phyloP scores from a whole-genome alignment of 176 grass and related monocot species.

The Zea luxurians region DNA sequence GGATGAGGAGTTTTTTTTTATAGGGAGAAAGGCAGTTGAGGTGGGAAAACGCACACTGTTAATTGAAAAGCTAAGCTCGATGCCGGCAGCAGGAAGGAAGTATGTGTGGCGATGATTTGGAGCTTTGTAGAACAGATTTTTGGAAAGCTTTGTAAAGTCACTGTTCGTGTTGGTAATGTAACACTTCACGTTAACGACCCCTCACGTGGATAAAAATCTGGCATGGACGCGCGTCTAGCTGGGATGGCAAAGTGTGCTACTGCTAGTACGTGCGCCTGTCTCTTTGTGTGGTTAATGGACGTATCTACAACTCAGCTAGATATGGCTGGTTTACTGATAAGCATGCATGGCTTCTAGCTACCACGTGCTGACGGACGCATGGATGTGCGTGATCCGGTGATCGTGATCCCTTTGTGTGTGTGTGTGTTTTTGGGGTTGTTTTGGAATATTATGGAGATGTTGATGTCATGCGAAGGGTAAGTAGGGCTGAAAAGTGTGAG shows the following conservation, averaged over 20 bases:
- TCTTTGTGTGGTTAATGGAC: neutral
- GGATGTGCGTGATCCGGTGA: neutral
- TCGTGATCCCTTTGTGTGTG: too few relatives aligned
- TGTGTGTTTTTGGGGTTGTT: too few relatives aligned
- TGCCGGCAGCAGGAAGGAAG: neutral
- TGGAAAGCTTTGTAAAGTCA: neutral
- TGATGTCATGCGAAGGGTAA: too few relatives aligned
- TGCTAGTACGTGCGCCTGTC: neutral
- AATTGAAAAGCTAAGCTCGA: neutral
- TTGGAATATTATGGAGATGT: too few relatives aligned
- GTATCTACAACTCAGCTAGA: neutral
- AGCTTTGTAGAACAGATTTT: conserved; percentile 23
- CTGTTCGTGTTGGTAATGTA: neutral
- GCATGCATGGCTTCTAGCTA: neutral
- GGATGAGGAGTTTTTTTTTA: neutral
- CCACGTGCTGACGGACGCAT: neutral
- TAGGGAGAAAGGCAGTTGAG: neutral
- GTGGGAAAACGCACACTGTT: neutral
- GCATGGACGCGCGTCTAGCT: too few relatives aligned
- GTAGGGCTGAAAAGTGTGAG: neutral
- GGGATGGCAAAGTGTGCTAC: neutral
- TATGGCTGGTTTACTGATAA: neutral
- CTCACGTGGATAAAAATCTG: neutral
- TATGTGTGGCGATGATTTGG: neutral
- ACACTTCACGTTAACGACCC: neutral